Conservation (phyloP, 148 eudicot species). For the Silene uniflora region DNA sequence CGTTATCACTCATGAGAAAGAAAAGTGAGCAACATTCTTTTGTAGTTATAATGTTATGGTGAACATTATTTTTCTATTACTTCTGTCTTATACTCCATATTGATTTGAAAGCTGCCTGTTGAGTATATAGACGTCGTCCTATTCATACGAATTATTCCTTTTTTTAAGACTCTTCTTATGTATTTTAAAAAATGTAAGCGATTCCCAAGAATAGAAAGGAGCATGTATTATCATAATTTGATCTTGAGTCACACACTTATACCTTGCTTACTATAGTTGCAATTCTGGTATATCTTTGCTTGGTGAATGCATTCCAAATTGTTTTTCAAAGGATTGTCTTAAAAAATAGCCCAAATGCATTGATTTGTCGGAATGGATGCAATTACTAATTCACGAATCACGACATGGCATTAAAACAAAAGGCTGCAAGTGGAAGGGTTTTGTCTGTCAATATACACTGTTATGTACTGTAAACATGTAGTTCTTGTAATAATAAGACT, state of each 20-base stretch:
- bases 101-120: not conserved
- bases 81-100: not conserved
- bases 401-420: not conserved
- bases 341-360: too few species aligned
- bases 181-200: not conserved
- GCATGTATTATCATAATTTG: not conserved
- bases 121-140: not conserved
- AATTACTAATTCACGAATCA: not conserved
- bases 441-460: not conserved
- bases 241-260: not conserved
- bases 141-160: not conserved
- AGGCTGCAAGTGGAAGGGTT: not conserved
- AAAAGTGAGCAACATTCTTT: conserved; percentile 51
- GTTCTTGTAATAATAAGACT: not conserved
- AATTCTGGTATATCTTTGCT: not conserved
- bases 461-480: not conserved
- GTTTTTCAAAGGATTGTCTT: not conserved
- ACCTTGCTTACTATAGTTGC: not conserved
- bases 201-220: not conserved
- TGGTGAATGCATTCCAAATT: not conserved
- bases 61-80: not conserved
- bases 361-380: not conserved
- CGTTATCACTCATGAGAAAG: conserved; percentile 93
- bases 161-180: not conserved
- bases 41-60: not conserved